These are phyloP conservation scores for Pisolithus marmoratus DNA, from an alignment of 768 basidiomycete genomes.

Conservation along the genomic window DNA sequence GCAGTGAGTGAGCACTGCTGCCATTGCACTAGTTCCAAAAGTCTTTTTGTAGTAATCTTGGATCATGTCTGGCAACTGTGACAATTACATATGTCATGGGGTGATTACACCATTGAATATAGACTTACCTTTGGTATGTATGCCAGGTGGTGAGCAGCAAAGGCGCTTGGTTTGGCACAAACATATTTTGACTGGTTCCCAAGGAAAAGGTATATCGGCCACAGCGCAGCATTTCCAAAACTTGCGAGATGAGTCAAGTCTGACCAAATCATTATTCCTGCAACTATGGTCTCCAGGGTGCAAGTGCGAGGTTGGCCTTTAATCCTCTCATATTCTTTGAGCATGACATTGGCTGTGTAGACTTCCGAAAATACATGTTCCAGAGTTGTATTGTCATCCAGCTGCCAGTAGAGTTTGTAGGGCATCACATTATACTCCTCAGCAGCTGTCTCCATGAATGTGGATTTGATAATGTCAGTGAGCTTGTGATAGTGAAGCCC, in stretches of 20 bases:
- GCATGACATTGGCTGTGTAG: neutral
- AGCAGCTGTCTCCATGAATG: neutral
- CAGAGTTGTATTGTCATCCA: neutral
- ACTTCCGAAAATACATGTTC: neutral
- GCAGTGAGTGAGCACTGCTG: slow-evolving; percentile 8
- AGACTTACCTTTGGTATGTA: slow-evolving; percentile 12
- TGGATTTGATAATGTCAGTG: neutral
- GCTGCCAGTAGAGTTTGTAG: slow-evolving; percentile 3
- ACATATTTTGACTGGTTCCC: slow-evolving; percentile 12
- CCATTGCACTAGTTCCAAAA: neutral
- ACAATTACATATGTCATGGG: neutral
- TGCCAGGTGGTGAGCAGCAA: slow-evolving; percentile 15
- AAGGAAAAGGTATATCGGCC: slow-evolving; percentile 13
- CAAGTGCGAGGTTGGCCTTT: neutral
- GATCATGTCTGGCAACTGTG: slow-evolving; percentile 12
- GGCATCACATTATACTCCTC: neutral
- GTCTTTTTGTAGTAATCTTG: slow-evolving; percentile 7
- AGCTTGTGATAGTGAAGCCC: neutral
- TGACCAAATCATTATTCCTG: slow-evolving; percentile 20
- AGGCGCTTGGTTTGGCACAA: neutral
- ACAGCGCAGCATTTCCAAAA: slow-evolving; percentile 13
- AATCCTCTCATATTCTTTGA: neutral
- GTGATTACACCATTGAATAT: neutral
- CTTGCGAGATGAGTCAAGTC: slow-evolving; percentile 19
- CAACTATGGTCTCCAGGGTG: slow-evolving; percentile 12